Percentiles rank a stretch among this genome's conserved stretches.
Conservation (phyloP, 2,329 filamentous ascomycete species). For the Nannizziopsis arthrosporioides region DNA sequence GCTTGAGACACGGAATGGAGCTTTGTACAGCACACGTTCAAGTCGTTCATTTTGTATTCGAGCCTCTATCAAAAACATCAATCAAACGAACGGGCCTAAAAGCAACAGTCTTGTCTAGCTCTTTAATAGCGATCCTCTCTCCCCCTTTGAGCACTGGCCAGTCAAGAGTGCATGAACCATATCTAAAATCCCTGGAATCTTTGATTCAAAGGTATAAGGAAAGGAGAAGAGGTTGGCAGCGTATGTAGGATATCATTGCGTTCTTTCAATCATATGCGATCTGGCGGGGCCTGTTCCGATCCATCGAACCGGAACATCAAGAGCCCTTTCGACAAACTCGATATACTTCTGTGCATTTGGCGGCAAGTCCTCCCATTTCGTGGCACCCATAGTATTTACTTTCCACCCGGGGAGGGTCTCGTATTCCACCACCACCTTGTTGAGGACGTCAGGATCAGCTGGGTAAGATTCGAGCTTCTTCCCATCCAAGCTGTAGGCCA, state of each 20-base stretch:
- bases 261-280: slow-evolving; percentile 49
- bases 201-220: background rate
- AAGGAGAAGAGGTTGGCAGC: background rate
- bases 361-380: slow-evolving; percentile 47
- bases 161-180: too few species aligned
- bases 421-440: slow-evolving; percentile 47
- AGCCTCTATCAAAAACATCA: too few species aligned
- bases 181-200: too few species aligned
- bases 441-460: slow-evolving; percentile 42
- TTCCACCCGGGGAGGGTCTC: slow-evolving; percentile 52
- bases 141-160: too few species aligned
- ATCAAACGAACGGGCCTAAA: too few species aligned
- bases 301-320: slow-evolving; percentile 49
- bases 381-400: slow-evolving; percentile 45
- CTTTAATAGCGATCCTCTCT: too few species aligned
- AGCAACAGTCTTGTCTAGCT: too few species aligned
- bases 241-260: background rate
- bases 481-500: slow-evolving; percentile 45
- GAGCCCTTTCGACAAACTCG: slow-evolving; percentile 48
- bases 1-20: too few species aligned
- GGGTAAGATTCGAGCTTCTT: slow-evolving; percentile 45
- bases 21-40: too few species aligned
- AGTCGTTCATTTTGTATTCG: too few species aligned
- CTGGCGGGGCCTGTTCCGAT: slow-evolving; percentile 52
- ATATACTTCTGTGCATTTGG: slow-evolving; percentile 48